These are phyloP conservation scores for Nymphaea colorata DNA, from an alignment of 164 flowering plant genomes.

Conservation along the genomic window DNA sequence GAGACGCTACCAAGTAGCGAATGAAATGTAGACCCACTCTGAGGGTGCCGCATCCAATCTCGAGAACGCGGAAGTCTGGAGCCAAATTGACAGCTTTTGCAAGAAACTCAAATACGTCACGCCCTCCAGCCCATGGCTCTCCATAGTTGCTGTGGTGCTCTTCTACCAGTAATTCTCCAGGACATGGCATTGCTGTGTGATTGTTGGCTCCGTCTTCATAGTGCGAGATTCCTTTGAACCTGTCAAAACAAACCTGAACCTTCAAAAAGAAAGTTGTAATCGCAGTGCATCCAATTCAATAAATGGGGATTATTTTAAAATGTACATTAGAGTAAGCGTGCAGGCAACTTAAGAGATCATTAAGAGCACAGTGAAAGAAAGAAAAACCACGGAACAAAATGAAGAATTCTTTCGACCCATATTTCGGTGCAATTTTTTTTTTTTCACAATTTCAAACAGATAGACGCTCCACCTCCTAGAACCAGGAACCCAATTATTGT, in stretches of 20 bases:
- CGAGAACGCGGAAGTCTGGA: conserved; percentile 59
- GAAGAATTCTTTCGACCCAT: no score
- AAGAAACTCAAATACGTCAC: conserved; percentile 90
- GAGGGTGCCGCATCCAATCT: conserved; percentile 95
- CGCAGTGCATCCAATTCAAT: not conserved
- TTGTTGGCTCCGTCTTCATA: conserved; percentile 55
- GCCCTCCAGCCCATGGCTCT: conserved; percentile 99
- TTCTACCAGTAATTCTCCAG: conserved; percentile 84
- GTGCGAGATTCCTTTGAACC: conserved; percentile 92
- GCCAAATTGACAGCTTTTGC: conserved; percentile 40
- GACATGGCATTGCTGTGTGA: conserved; percentile 77
- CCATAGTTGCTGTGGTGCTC: conserved; percentile 98
- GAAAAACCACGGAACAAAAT: no score
- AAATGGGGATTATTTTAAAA: no score
- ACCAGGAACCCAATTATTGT: no score
- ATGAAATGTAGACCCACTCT: conserved; percentile 92
- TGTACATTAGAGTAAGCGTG: no score
- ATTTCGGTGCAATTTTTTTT: no score
- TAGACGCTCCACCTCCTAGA: no score
- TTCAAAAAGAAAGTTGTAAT: not conserved
- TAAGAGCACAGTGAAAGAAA: no score
- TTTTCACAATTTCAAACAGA: no score
- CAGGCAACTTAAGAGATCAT: no score
- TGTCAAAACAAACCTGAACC: conserved; percentile 11
- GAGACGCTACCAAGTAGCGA: conserved; percentile 51